Percentiles rank a stretch among this genome's conserved stretches.
These are phyloP conservation scores for Grifola frondosa DNA, from an alignment of 1,284 basidiomycete species.

Conservation along the genomic window DNA sequence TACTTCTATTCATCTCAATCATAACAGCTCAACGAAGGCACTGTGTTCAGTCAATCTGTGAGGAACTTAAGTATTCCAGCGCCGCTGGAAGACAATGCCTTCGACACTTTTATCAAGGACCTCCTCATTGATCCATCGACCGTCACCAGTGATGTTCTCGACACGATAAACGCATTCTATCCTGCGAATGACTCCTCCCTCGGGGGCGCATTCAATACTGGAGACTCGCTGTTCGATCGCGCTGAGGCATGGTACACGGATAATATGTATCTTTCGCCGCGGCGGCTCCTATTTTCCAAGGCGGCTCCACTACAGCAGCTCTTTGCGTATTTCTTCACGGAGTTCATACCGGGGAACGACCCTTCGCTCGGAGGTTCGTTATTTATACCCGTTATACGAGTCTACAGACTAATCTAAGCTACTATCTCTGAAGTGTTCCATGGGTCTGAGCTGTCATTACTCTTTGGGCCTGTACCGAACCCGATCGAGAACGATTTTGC, in stretches of 20 bases:
- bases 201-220: constrained; percentile 54
- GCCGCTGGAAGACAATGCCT: constrained; percentile 37
- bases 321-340: constrained; percentile 54
- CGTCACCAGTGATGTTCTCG: constrained; percentile 38
- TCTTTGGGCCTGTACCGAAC: constrained; percentile 48
- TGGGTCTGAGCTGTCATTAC: constrained; percentile 46
- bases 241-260: constrained; percentile 56
- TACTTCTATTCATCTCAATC: neutral
- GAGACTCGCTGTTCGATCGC: constrained; percentile 58
- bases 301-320: constrained; percentile 47
- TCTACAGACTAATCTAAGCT: neutral
- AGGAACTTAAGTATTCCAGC: constrained; percentile 36
- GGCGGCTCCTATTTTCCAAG: constrained; percentile 48
- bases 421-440: constrained; percentile 43
- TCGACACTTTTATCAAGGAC: constrained; percentile 45
- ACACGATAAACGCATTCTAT: constrained; percentile 40
- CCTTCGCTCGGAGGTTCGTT: constrained; percentile 41
- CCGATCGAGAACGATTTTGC: constrained; percentile 46
- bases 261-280: constrained; percentile 51
- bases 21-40: constrained; percentile 53
- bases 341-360: constrained; percentile 51
- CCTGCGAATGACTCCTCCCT: constrained; percentile 46
- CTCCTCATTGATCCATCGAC: constrained; percentile 52
- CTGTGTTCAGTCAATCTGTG: constrained; percentile 40
- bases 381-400: neutral